A percentile compares a stretch with the other conserved stretches of the same genome.
Evolutionary conservation across 768 basidiomycete species (phyloP).

Genomic region (Fomitopsis serialis): DNA sequence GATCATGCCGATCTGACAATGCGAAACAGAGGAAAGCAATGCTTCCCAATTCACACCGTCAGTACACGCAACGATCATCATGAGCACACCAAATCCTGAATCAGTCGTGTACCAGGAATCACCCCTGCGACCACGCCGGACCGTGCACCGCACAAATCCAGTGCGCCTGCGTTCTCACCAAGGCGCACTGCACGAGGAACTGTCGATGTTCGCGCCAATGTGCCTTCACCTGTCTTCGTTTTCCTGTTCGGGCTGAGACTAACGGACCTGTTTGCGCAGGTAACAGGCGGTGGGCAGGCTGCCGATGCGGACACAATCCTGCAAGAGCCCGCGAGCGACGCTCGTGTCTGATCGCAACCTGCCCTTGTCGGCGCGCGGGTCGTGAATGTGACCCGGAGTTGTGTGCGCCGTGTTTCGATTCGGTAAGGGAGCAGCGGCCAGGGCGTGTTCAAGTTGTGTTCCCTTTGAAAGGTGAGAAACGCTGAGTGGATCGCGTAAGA

Average conservation of each 20-base stretch:
- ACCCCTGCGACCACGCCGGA: conserved; percentile 53
- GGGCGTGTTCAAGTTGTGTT: no score
- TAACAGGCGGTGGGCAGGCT: conserved; percentile 50
- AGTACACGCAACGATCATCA: background rate
- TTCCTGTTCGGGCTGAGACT: no score
- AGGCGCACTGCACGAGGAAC: conserved; percentile 48
- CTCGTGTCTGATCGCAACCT: conserved; percentile 35
- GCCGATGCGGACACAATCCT: conserved; percentile 35
- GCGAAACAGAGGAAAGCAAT: background rate
- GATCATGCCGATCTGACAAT: no score
- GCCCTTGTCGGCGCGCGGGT: conserved; percentile 44
- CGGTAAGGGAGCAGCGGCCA: no score
- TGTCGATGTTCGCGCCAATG: conserved; percentile 52
- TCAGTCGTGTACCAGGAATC: conserved; percentile 31
- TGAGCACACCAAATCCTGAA: background rate
- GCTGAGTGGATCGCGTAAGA: no score
- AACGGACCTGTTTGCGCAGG: conserved; percentile 32
- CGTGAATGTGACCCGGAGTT: conserved; percentile 70
- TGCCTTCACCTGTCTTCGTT: conserved; percentile 13
- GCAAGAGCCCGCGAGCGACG: conserved; percentile 13
- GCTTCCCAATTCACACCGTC: background rate
- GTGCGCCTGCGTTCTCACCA: conserved; percentile 47
- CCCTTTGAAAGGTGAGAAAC: background rate
- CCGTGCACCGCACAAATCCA: conserved; percentile 38
- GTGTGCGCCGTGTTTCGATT: conserved; percentile 47